Percentiles rank a stretch among this genome's conserved stretches.
phyloP scores from a whole-genome alignment of 2,329 filamentous ascomycete genomes.

The Diplodia mutila region DNA sequence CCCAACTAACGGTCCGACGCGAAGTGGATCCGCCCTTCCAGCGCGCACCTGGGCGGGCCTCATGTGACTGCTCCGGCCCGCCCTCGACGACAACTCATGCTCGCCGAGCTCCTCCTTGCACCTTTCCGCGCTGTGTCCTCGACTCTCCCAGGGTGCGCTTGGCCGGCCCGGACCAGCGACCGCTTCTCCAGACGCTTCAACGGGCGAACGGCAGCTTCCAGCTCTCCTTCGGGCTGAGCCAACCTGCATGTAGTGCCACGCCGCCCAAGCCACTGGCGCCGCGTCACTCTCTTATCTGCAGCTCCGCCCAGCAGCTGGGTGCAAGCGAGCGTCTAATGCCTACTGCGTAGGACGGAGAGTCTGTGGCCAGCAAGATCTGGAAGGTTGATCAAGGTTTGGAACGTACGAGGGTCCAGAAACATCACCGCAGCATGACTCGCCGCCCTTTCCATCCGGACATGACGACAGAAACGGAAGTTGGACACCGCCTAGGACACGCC shows the following conservation, averaged over 20 bases:
- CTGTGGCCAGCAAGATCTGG: not conserved
- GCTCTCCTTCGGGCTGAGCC: not conserved
- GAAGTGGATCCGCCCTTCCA: constrained; percentile 21
- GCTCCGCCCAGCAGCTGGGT: not conserved
- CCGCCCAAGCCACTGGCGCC: not conserved
- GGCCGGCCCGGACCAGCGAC: not conserved
- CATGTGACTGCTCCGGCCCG: constrained; percentile 7
- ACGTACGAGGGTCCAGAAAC: constrained; percentile 16
- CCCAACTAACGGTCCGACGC: constrained; percentile 25
- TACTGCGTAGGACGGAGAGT: no score
- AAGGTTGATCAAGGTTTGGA: constrained; percentile 7
- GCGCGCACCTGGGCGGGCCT: constrained; percentile 4
- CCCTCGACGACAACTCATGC: not conserved
- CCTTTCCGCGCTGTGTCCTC: no score
- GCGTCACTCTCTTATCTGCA: not conserved
- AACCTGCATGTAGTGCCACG: constrained; percentile 5
- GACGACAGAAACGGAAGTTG: constrained; percentile 2
- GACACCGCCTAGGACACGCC: not conserved
- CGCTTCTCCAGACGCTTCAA: not conserved
- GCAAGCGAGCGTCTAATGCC: not conserved
- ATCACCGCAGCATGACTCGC: constrained; percentile 17
- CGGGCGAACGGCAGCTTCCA: no score
- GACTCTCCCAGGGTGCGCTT: no score
- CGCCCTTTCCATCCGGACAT: constrained; percentile 5
- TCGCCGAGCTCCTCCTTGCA: no score